Conservation (phyloP, 306 rosid genomes). For the Rosa lucieae region DNA sequence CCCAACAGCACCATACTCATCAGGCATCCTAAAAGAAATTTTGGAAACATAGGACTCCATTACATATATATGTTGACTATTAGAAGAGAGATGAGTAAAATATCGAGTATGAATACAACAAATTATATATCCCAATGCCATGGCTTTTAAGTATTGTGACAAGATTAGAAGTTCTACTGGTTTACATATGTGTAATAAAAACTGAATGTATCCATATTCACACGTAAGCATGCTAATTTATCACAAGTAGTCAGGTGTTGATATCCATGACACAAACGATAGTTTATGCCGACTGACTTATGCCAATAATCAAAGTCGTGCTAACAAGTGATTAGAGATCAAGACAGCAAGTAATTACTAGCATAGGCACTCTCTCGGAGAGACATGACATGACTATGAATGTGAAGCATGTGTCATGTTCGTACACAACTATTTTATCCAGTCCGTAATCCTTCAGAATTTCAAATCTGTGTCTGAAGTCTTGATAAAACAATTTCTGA, state of each 20-base stretch:
- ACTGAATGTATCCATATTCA: not conserved
- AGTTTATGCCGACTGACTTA: not conserved
- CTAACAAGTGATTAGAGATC: not conserved
- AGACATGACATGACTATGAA: not conserved
- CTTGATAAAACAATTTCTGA: not conserved
- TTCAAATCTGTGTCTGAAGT: not conserved
- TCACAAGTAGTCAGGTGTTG: not conserved
- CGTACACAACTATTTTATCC: not conserved
- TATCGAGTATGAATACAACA: not conserved
- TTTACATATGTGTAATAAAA: not conserved
- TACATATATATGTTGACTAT: not conserved
- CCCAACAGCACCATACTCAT: not conserved
- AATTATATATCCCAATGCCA: not conserved
- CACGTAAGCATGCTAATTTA: not conserved
- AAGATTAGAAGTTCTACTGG: not conserved
- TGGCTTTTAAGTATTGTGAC: not conserved
- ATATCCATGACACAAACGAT: not conserved
- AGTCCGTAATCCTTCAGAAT: constrained; percentile 1
- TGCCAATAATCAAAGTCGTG: not conserved
- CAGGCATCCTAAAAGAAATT: not conserved
- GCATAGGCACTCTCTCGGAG: not conserved
- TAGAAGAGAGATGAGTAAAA: not conserved
- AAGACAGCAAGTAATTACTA: not conserved
- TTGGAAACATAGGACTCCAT: not conserved
- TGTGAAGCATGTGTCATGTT: not conserved